phyloP scores from a whole-genome alignment of 805 yeast genomes.

The Hanseniaspora meyeri region DNA sequence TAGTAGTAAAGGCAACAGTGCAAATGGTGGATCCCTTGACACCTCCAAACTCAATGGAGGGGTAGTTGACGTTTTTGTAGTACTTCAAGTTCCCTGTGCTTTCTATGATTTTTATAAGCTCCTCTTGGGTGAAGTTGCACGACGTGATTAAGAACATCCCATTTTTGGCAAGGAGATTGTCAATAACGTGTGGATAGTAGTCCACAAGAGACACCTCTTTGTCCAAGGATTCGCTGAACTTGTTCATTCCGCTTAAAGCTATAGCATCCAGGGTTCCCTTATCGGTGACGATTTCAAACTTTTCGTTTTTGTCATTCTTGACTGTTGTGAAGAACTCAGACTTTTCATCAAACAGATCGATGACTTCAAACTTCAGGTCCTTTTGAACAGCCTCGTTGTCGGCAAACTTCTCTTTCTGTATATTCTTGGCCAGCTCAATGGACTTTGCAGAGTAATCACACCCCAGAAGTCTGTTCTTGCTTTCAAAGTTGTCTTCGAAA shows the following conservation, averaged over 20 bases:
- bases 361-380: constrained; percentile 43
- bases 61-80: constrained; percentile 63
- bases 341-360: constrained; percentile 47
- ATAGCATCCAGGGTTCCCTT: constrained; percentile 97
- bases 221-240: constrained; percentile 32
- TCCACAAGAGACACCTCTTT: constrained; percentile 31
- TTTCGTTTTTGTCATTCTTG: constrained; percentile 27
- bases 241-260: constrained; percentile 57
- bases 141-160: constrained; percentile 69
- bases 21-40: constrained; percentile 77
- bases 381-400: constrained; percentile 21
- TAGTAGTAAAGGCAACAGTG: constrained; percentile 59
- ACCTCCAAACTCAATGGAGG: constrained; percentile 82
- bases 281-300: constrained; percentile 69
- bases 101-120: constrained; percentile 45
- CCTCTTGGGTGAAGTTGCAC: constrained; percentile 83
- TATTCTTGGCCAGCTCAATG: constrained; percentile 56
- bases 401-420: constrained; percentile 34
- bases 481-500: constrained; percentile 3
- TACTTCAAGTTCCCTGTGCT: constrained; percentile 34
- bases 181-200: constrained; percentile 50
- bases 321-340: neutral
- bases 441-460: constrained; percentile 78
- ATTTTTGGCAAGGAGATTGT: constrained; percentile 40
- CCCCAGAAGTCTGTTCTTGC: constrained; percentile 48